Evolutionary conservation across 73 alveolate genomes (phyloP).

Genomic region (Symbiodinium pilosum): DNA sequence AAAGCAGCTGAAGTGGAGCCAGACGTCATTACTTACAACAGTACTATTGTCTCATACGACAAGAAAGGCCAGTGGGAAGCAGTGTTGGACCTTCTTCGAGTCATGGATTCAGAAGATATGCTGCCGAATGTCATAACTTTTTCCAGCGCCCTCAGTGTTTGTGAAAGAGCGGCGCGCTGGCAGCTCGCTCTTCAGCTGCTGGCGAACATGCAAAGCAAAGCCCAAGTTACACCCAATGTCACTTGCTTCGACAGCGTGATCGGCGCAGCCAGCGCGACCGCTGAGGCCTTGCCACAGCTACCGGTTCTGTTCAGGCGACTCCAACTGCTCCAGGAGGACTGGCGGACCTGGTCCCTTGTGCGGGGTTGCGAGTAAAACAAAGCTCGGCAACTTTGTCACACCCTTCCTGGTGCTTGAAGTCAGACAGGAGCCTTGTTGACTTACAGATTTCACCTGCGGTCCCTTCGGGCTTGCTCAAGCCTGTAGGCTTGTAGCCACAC

Average conservation of each 20-base stretch:
- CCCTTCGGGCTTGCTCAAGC: too few species aligned
- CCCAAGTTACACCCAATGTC: not conserved
- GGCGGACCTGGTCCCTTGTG: not conserved
- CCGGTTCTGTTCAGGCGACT: not conserved
- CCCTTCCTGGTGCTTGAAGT: too few species aligned
- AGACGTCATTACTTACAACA: not conserved
- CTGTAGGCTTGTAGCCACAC: too few species aligned
- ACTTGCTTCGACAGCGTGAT: not conserved
- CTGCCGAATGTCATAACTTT: not conserved
- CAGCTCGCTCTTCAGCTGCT: not conserved
- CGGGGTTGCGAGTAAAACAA: not conserved
- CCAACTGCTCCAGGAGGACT: not conserved
- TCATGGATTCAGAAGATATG: not conserved
- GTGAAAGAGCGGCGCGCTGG: not conserved
- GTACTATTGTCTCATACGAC: not conserved
- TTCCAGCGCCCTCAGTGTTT: not conserved
- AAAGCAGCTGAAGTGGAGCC: not conserved
- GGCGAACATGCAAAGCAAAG: not conserved
- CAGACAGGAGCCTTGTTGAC: too few species aligned
- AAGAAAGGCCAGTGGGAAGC: not conserved
- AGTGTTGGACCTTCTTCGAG: not conserved
- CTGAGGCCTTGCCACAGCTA: not conserved
- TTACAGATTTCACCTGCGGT: too few species aligned
- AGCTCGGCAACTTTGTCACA: too few species aligned
- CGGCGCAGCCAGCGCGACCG: not conserved